Evolutionary conservation across 371 early-diverging fungal genomes (phyloP), one percentile per base, ranked within the genome.

Genomic region (Mortierella sp.): DNA sequence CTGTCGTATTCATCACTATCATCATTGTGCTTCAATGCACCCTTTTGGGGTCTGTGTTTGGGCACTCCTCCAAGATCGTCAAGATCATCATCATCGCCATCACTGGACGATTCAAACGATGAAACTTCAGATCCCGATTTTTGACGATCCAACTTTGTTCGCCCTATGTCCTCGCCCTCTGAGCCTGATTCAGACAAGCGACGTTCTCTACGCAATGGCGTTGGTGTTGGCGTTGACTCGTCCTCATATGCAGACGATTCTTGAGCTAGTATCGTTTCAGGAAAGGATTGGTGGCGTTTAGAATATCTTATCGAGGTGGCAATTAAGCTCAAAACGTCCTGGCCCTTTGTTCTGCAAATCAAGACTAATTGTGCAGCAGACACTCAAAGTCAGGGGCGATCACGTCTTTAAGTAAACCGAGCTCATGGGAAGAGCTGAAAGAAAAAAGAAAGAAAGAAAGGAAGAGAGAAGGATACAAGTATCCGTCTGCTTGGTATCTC

Each of bases 171-270:
- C 15, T 72, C 72, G 37, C 46, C 47, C 26, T 66, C 66, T 30
- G 64, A 68, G 60, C 60, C 45, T 28, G 62, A 29, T 25, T 52
- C 60, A 4, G 70, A 66, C 18, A 57, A 47, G 16, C 63, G 76
- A 43, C 56, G 76, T 11, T 55, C 62, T 21, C 60, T 66, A 43
- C 50, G 29, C 53, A 61, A 23, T 19, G 53, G 21, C 11, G 23
- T 60, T 14, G 65, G 69, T n/a, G 72, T 64, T 55, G 77, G 56
- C 45, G 58, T 60, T 29, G 45, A 60, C 15, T 77, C 77, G 66
- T 77, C 77, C 64, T 77, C 77, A 47, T 77, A 72, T 57, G 72
- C 64, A 55, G 77, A 77, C n/a, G 77, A 77, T n/a, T 77, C 77
- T 68, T 77, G 77, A 46, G 77, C 77, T 77, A 66, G 16, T 7